Conservation (phyloP, 805 yeast species). For the Torulaspora gathmanii region DNA sequence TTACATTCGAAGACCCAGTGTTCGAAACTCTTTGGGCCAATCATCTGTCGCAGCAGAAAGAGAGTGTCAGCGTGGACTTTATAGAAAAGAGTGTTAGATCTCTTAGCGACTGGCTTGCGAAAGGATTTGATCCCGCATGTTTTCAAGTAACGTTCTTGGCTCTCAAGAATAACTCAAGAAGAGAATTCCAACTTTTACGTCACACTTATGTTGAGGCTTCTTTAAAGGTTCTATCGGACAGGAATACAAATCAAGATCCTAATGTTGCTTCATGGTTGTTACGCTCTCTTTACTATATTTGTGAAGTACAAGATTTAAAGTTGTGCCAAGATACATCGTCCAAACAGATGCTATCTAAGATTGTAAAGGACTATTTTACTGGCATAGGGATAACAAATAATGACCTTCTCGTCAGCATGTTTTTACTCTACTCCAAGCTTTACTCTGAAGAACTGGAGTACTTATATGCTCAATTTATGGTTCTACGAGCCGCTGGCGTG, state of each 20-base stretch:
- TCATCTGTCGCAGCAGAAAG: constrained; percentile 40
- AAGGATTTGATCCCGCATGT: constrained; percentile 3
- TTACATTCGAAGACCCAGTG: constrained; percentile 22
- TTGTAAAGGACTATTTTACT: constrained; percentile 4
- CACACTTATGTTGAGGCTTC: constrained; percentile 4
- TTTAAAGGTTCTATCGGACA: neutral
- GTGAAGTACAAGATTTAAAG: constrained; percentile 8
- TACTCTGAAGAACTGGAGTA: constrained; percentile 23
- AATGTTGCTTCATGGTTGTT: constrained; percentile 32
- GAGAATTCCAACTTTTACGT: neutral
- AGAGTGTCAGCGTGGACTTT: constrained; percentile 21
- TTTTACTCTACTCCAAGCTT: constrained; percentile 25
- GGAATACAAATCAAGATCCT: neutral
- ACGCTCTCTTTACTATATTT: constrained; percentile 26
- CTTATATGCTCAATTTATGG: constrained; percentile 36
- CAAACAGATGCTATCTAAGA: constrained; percentile 5
- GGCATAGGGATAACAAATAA: constrained; percentile 2
- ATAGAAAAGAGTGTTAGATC: constrained; percentile 2
- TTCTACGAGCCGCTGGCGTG: constrained; percentile 29
- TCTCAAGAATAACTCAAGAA: constrained; percentile 1
- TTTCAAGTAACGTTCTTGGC: constrained; percentile 18
- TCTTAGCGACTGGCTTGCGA: constrained; percentile 3
- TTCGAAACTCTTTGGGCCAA: constrained; percentile 39
- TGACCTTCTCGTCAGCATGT: constrained; percentile 27
- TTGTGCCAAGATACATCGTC: constrained; percentile 9